Base-by-base conservation (phyloP, 768 basidiomycete genomes). In the Ramaria rubella region DNA sequence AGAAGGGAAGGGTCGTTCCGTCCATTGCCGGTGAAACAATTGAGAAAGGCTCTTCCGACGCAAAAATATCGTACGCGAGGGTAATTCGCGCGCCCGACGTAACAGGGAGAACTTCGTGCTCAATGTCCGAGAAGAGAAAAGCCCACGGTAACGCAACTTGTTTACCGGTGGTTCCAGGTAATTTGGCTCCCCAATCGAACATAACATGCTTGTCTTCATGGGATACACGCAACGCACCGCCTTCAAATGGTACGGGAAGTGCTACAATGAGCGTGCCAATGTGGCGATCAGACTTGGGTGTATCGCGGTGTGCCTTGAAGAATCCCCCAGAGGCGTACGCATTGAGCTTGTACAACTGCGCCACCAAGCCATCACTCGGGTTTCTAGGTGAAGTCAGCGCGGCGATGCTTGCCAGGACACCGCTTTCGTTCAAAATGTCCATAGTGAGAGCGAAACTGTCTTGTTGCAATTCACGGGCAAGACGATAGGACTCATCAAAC, bases 401-500 rank as follows among this genome's bases (percentile, higher is more conserved):
- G 9, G 15, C 12, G 40, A 53, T 53, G n/a, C 19, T 53, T 24
- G 31, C 65, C 14, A 72, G 24, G 2, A 76, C 52, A 5, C 68
- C 70, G 9, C 56, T 57, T 14, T 58, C 53, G 40, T 15, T 57
- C 62, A 17, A 68, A 60, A 36, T 33, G 21, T 71, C 66, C 48
- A 79, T 66, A 1, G 63, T 68, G 2, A 67, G 64, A 0, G 70
- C 46, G 58, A 81, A 81, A 12, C 66, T 49, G 2, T 58, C 43
- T 0, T 57, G 38, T 48, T 77, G 74, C 61, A 81, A 61, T 64
- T 79, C 79, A 2, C 75, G 69, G 0, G 73, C 75, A 58, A 76
- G 78, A 19, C 77, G 68, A 58, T 78, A 79, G 4, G 70, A 64
- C 49, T 76, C 74, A 58, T 79, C 77, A 3, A 73, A 59, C 0